phyloP scores from a whole-genome alignment of 2,329 filamentous ascomycete genomes.

The Diplodia mutila region DNA sequence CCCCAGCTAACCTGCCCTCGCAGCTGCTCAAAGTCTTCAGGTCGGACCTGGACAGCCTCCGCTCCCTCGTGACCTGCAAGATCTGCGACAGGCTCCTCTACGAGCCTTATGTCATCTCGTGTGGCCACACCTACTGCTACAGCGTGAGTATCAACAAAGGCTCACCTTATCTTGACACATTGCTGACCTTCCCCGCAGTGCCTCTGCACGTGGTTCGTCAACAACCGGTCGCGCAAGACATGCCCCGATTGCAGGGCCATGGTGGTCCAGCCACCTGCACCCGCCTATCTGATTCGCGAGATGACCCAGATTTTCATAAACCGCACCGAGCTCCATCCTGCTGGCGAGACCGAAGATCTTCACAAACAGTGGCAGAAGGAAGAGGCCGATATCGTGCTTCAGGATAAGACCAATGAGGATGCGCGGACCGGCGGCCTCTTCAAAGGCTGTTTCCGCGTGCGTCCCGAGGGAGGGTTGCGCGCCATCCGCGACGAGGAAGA shows the following conservation, averaged over 20 bases:
- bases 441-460: conserved; percentile 60
- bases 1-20: conserved; percentile 32
- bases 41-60: conserved; percentile 63
- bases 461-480: conserved; percentile 18
- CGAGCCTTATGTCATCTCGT: conserved; percentile 69
- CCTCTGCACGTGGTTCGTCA: conserved; percentile 59
- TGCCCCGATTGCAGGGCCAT: conserved; percentile 69
- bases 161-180: conserved; percentile 35
- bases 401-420: conserved; percentile 60
- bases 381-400: conserved; percentile 63
- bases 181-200: conserved; percentile 50
- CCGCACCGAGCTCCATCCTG: conserved; percentile 63
- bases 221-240: conserved; percentile 62
- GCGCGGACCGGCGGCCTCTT: conserved; percentile 62
- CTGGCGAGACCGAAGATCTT: conserved; percentile 65
- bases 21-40: conserved; percentile 46
- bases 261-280: conserved; percentile 63
- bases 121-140: conserved; percentile 75
- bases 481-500: conserved; percentile 50
- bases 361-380: conserved; percentile 61
- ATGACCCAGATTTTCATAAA: conserved; percentile 66
- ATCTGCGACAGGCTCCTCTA: conserved; percentile 71
- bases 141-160: conserved; percentile 49
- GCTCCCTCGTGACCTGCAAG: conserved; percentile 65
- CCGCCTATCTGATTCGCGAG: conserved; percentile 67